Base-by-base conservation (phyloP, 2,329 filamentous ascomycete genomes). In the Penicillium sp. region DNA sequence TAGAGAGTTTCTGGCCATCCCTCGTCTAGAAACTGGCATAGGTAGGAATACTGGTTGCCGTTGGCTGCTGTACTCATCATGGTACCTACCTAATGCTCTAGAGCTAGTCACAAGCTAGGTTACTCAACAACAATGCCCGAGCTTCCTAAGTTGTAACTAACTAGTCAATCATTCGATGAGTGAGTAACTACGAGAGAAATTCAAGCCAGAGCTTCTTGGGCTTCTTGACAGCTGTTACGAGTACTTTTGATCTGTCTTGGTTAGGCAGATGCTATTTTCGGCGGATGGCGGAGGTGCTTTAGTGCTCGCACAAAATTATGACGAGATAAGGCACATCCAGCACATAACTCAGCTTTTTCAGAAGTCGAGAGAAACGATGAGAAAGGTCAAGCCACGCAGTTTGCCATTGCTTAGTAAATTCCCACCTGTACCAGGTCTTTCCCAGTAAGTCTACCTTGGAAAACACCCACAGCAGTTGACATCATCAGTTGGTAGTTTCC, bases 401-500 rank as follows among this genome's bases (percentile, higher is more conserved):
- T 22, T 40, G 39, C n/a, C n/a, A 40, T 3, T 40, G 1, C 9
- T 39, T n/a, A 16, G n/a, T 11, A 41, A 41, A 18, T 41, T 41
- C 36, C 37, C 16, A 22, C 6, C 41, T 22, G 24, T 22, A n/a
- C 22, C 19, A 44, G 41, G 18, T 10, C 22, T n/a, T n/a, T 31
- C 31, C 31, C 31, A 10, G 31, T 31, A 31, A 2, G 16, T 40
- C n/a, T 11, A 22, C 39, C 14, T 18, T 27, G 43, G 24, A 39
- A 51, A 50, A 13, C 18, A 36, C 22, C 31, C n/a, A 16, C 24
- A 6, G 6, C 18, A 39, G 19, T 62, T 60, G 54, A 64, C 56
- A 63, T 61, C 59, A 61, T 59, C 56, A 44, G 14, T 54, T 47
- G 39, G 31, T 31, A 31, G 31, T 31, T 31, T 31, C 2, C 7